Conservation (phyloP, 2,329 filamentous ascomycete species). For the Chrysoporthe cubensis region DNA sequence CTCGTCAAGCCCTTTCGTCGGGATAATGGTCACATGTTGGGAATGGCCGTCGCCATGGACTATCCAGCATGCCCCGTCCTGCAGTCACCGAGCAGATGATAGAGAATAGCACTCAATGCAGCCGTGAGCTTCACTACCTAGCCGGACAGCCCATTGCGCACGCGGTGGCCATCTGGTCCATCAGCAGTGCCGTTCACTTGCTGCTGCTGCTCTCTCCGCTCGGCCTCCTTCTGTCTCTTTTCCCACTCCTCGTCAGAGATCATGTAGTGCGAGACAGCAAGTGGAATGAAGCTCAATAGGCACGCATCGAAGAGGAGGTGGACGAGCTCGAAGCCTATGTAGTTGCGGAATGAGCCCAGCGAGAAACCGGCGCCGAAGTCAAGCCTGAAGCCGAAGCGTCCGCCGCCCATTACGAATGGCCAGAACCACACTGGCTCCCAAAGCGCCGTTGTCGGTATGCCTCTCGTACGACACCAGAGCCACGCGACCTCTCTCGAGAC, state of each 20-base stretch:
- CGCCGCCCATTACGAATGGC: conserved; percentile 7
- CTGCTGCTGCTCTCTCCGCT: conserved; percentile 15
- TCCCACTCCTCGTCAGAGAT: conserved; percentile 28
- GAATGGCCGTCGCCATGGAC: conserved; percentile 30
- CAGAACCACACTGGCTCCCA: conserved; percentile 33
- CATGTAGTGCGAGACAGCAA: conserved; percentile 32
- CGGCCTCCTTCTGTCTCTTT: conserved; percentile 16
- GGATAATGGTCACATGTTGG: conserved; percentile 32
- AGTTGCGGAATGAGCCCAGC: conserved; percentile 47
- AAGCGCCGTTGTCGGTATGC: conserved; percentile 46
- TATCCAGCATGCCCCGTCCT: neutral
- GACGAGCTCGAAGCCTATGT: conserved; percentile 50
- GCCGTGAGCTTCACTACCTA: neutral
- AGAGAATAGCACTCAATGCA: neutral
- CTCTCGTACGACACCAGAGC: conserved; percentile 44
- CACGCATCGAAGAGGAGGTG: conserved; percentile 50
- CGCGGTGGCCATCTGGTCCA: neutral
- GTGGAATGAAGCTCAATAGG: conserved; percentile 49
- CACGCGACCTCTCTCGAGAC: conserved; percentile 51
- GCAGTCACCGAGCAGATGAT: neutral
- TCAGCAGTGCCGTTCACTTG: neutral
- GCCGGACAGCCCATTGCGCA: neutral
- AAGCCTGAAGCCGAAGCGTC: conserved; percentile 31
- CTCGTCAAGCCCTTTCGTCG: neutral
- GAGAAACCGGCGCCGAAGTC: conserved; percentile 43